Conservation (phyloP, 345 rosid species). For the Eucalyptus lansdowneana region DNA sequence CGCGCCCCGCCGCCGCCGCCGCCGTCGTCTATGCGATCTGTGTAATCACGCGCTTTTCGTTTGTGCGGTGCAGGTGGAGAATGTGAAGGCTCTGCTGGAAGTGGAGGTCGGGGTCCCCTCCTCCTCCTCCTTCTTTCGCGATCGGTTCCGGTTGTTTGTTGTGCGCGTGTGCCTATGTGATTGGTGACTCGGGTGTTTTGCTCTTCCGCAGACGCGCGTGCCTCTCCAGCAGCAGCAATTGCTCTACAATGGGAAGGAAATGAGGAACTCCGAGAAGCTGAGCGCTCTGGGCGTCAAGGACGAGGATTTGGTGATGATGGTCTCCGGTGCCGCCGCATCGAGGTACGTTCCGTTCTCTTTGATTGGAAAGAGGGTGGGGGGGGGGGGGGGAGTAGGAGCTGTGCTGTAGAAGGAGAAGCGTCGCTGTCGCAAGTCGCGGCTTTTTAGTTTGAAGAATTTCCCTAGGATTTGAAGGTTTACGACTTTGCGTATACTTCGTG, state of each 20-base stretch:
- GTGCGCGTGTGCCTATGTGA: neutral
- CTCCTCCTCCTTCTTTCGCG: neutral
- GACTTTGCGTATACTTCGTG: neutral
- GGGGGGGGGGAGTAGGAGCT: neutral
- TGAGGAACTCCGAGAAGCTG: constrained; percentile 60
- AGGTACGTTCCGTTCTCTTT: constrained; percentile 18
- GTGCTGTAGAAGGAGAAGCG: neutral
- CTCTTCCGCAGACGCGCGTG: constrained; percentile 49
- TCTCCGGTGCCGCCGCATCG: constrained; percentile 34
- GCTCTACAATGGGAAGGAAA: constrained; percentile 78
- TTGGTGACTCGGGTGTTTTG: neutral
- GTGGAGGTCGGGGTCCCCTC: constrained; percentile 57
- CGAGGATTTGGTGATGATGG: constrained; percentile 94
- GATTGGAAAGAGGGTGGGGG: neutral
- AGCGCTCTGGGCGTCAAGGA: constrained; percentile 81
- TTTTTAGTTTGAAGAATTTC: neutral
- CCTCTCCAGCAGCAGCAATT: constrained; percentile 86
- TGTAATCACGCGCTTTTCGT: neutral
- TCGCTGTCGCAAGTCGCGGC: neutral
- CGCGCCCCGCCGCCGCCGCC: neutral
- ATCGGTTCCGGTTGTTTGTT: neutral
- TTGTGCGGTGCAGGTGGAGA: constrained; percentile 50
- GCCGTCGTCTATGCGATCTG: neutral
- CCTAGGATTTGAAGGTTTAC: neutral
- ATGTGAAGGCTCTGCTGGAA: constrained; percentile 91